Percentiles rank a stretch among this genome's conserved stretches.
Evolutionary conservation across 345 rosid species (phyloP).

Genomic region (Brassica nigra): DNA sequence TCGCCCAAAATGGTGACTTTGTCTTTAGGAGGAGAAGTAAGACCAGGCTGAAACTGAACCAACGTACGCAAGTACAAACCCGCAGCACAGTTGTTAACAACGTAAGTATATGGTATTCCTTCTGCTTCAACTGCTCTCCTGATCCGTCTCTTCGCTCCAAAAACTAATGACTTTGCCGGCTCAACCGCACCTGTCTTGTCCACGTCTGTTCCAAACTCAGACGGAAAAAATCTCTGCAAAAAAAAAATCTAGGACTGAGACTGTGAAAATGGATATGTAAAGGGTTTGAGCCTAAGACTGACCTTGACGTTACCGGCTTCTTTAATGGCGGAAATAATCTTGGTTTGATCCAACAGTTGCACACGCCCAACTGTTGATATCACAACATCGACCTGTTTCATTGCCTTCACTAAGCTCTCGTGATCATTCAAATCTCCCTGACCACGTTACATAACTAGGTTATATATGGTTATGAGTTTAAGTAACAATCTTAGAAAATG

Average conservation of each 20-base stretch:
- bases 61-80: not conserved
- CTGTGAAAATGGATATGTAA: not conserved
- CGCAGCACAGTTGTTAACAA: not conserved
- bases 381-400: not conserved
- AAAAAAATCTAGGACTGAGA: not conserved
- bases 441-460: not conserved
- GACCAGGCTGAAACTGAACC: not conserved
- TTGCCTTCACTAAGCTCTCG: not conserved
- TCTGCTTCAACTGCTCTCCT: not conserved
- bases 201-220: not conserved
- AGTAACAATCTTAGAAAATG: not conserved
- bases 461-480: not conserved
- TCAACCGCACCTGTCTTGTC: not conserved
- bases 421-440: constrained; percentile 26
- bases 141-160: not conserved
- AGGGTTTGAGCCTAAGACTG: not conserved
- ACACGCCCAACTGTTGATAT: not conserved
- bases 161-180: not conserved
- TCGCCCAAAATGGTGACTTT: not conserved
- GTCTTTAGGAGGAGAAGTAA: not conserved
- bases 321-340: not conserved
- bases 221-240: not conserved
- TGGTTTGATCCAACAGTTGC: not conserved
- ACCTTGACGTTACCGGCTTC: not conserved
- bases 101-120: not conserved